Evolutionary conservation across 306 rosid genomes (phyloP), one percentile per base, ranked within the genome.

Genomic region (Cotoneaster glaucophyllus): DNA sequence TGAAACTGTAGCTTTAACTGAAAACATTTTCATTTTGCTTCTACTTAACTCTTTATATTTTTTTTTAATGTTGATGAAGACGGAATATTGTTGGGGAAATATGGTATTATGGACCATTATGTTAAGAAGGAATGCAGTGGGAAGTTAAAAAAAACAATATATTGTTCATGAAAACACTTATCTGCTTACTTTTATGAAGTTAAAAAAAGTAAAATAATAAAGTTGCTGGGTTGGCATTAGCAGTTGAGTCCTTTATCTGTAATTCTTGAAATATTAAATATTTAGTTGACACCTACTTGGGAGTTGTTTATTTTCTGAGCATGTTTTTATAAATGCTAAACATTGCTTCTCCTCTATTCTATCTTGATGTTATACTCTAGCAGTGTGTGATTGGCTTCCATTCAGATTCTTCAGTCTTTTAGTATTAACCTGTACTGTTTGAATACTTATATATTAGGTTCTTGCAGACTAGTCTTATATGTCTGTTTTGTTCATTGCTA

Each of bases 401-500:
- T 72, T 72, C 66, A n/a, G 64, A 31, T 54, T 54, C 31, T 53
- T 54, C 29, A 32, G 53, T 25, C 12, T 73, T 34, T 73, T 25
- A 41, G 6, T 39, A 58, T 25, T 63, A 17, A 73, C 19, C 24
- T 22, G 63, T 52, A 58, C 29, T 37, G 41, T 66, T 71, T 64
- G 71, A 39, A 64, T 43, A 22, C 32, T n/a, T 56, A 24, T 24
- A 53, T 24, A 17, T 18, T 21, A 39, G 52, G 59, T 34, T 50
- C 56, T 54, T 28, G 75, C 39, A 4, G 61, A 31, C 53, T 70
- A 73, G 62, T 71, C 75, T 84, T 80, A 74, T 67, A 66, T 72
- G 22, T 81, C 34, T 82, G 69, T 74, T 78, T 78, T 77, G 65
- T 71, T 87, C 82, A 72, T 77, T 80, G 28, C 76, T 77, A 67